These are phyloP conservation scores for Trichoderma arundinaceum DNA, from an alignment of 2,329 filamentous ascomycete genomes.

Conservation along the genomic window DNA sequence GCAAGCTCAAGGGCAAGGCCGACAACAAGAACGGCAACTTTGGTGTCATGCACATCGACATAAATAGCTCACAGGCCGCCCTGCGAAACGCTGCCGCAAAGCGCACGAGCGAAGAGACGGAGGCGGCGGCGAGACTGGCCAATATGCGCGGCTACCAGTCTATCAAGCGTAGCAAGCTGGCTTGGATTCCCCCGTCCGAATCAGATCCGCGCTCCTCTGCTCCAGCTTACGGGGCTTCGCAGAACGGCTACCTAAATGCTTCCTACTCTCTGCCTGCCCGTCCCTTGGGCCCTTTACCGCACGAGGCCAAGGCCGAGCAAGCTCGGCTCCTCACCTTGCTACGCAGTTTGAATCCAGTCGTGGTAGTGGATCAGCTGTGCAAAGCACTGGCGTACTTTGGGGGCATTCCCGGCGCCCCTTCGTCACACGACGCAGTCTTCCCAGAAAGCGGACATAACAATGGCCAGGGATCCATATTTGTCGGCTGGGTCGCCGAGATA, in stretches of 20 bases:
- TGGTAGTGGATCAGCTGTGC: slow-evolving; percentile 67
- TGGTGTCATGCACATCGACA: slow-evolving; percentile 66
- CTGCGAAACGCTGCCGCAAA: slow-evolving; percentile 62
- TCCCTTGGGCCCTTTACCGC: slow-evolving; percentile 40
- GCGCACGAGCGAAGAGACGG: slow-evolving; percentile 66
- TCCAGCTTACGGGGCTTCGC: slow-evolving; percentile 24
- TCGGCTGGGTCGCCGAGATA: slow-evolving; percentile 68
- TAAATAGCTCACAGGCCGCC: slow-evolving; percentile 53
- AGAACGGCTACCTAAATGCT: slow-evolving; percentile 23
- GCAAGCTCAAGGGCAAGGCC: slow-evolving; percentile 65
- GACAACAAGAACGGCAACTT: slow-evolving; percentile 65
- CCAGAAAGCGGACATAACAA: slow-evolving; percentile 62
- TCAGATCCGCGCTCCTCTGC: slow-evolving; percentile 20
- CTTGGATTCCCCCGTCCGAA: slow-evolving; percentile 37
- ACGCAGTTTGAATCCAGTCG: slow-evolving; percentile 58
- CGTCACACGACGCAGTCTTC: slow-evolving; percentile 58
- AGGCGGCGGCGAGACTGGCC: slow-evolving; percentile 61
- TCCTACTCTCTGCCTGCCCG: slow-evolving; percentile 26
- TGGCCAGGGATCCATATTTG: slow-evolving; percentile 62
- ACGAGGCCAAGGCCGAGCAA: slow-evolving; percentile 64
- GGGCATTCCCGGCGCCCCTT: slow-evolving; percentile 60
- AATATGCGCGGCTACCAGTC: slow-evolving; percentile 60
- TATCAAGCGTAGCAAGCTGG: slow-evolving; percentile 51
- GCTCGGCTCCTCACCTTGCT: slow-evolving; percentile 63
- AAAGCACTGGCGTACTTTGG: slow-evolving; percentile 69